phyloP scores from a whole-genome alignment of 169 alveolate genomes.

The Eimeria mitis region DNA sequence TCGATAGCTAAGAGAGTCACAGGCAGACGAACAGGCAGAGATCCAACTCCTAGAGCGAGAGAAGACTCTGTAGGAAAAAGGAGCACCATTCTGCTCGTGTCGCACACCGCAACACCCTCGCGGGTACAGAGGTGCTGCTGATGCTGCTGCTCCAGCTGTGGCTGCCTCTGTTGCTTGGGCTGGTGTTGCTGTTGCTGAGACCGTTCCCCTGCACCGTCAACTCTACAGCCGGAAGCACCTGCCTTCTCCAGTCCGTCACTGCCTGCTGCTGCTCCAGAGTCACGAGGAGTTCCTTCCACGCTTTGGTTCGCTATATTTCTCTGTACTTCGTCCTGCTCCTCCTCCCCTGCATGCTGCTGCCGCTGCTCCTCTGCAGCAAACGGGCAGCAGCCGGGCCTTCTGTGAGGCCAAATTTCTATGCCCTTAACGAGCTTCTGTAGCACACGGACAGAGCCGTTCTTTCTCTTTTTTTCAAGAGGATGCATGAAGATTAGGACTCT shows the following conservation, averaged over 20 bases:
- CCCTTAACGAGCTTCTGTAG: conserved; percentile 63
- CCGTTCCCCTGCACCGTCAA: not conserved
- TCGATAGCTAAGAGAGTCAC: conserved; percentile 75
- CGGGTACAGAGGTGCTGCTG: conserved; percentile 56
- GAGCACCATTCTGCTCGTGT: conserved; percentile 42
- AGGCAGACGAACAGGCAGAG: conserved; percentile 75
- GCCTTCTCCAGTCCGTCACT: conserved; percentile 10
- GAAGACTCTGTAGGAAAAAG: conserved; percentile 67
- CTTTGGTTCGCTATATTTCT: not conserved
- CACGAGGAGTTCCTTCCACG: not conserved
- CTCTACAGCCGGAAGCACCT: not conserved
- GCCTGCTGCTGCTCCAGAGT: not conserved
- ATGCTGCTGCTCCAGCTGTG: conserved; percentile 12
- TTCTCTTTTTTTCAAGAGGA: conserved; percentile 76
- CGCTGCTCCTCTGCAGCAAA: conserved; percentile 65
- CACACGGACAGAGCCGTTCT: conserved; percentile 69
- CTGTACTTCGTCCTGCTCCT: not conserved
- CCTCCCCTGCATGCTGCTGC: conserved; percentile 4
- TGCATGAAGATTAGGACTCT: conserved; percentile 73
- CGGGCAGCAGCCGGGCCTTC: conserved; percentile 67
- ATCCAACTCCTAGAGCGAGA: conserved; percentile 34
- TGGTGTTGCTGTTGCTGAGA: not conserved
- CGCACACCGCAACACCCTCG: conserved; percentile 45
- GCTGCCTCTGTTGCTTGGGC: not conserved
- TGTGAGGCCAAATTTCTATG: conserved; percentile 56